phyloP scores from a whole-genome alignment of 352 stramenopile species.

The Globisporangium nunn region DNA sequence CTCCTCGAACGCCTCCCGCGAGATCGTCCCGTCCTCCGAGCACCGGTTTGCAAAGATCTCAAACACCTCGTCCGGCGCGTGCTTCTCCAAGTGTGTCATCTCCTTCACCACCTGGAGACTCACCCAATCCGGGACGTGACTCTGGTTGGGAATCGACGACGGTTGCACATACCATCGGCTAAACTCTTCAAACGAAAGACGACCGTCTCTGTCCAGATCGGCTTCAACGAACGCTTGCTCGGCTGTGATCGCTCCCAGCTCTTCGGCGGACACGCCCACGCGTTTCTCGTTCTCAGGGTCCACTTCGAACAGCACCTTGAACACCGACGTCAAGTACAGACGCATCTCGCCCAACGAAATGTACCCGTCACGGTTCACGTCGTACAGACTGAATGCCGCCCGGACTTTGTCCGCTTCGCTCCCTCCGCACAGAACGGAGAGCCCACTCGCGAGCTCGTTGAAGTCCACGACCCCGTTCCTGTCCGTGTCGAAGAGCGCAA shows the following conservation, averaged over 20 bases:
- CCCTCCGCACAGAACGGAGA: conserved; percentile 75
- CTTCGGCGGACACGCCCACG: conserved; percentile 63
- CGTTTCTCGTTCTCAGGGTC: conserved; percentile 49
- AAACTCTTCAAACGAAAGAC: conserved; percentile 82
- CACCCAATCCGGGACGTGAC: conserved; percentile 48
- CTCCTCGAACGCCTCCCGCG: conserved; percentile 73
- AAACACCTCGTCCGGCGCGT: conserved; percentile 77
- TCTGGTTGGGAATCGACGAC: conserved; percentile 18
- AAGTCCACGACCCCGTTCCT: conserved; percentile 76
- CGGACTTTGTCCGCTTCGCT: conserved; percentile 65
- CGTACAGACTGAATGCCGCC: conserved; percentile 82
- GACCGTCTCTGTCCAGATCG: conserved; percentile 67
- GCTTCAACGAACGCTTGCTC: conserved; percentile 80
- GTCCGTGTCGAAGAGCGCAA: conserved; percentile 79
- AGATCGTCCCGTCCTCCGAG: conserved; percentile 69
- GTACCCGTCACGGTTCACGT: conserved; percentile 81
- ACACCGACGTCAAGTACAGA: conserved; percentile 78
- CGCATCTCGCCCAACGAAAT: conserved; percentile 85
- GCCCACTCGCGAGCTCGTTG: conserved; percentile 65
- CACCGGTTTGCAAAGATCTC: conserved; percentile 83
- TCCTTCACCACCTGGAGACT: conserved; percentile 74
- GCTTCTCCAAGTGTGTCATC: conserved; percentile 81
- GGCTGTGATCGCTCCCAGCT: conserved; percentile 66
- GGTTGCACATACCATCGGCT: conserved; percentile 69
- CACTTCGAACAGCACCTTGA: conserved; percentile 84